Evolutionary conservation across 148 eudicot genomes (phyloP).

Genomic region (Talinum fruticosum): DNA sequence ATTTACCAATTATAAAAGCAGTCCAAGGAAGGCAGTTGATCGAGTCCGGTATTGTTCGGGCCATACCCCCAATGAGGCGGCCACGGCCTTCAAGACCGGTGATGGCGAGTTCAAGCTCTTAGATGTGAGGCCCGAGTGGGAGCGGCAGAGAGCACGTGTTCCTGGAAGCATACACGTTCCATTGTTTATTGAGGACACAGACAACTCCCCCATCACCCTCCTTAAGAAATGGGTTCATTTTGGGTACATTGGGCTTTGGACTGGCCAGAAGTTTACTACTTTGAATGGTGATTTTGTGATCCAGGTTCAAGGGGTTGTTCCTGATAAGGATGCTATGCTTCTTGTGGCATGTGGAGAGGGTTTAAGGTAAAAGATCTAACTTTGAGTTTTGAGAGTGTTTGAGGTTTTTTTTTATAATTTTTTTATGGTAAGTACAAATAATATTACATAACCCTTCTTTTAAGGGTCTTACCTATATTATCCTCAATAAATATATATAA

Average conservation of each 20-base stretch:
- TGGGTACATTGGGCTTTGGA: conserved; percentile 95
- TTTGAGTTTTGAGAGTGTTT: too few species aligned
- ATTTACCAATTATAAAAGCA: conserved; percentile 26
- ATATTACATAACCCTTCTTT: too few species aligned
- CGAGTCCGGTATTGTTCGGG: conserved; percentile 52
- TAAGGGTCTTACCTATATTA: too few species aligned
- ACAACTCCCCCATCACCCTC: conserved; percentile 56
- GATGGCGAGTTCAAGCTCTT: conserved; percentile 60
- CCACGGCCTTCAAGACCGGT: conserved; percentile 38
- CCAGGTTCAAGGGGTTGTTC: conserved; percentile 50
- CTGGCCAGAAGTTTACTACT: conserved; percentile 82
- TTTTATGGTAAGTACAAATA: too few species aligned
- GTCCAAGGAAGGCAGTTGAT: conserved; percentile 52
- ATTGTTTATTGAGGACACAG: conserved; percentile 62
- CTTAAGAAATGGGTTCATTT: conserved; percentile 94
- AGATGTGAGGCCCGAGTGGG: conserved; percentile 91
- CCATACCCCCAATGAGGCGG: conserved; percentile 65
- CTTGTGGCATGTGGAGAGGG: conserved; percentile 97
- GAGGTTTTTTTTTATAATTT: too few species aligned
- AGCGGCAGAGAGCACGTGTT: conserved; percentile 74
- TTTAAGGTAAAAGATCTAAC: conserved; percentile 45
- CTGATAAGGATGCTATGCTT: conserved; percentile 60
- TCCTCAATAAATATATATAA: too few species aligned
- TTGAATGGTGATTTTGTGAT: conserved; percentile 60
- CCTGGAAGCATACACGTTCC: conserved; percentile 77